Conservation (phyloP, 2,329 filamentous ascomycete genomes). For the Fusarium piperis region DNA sequence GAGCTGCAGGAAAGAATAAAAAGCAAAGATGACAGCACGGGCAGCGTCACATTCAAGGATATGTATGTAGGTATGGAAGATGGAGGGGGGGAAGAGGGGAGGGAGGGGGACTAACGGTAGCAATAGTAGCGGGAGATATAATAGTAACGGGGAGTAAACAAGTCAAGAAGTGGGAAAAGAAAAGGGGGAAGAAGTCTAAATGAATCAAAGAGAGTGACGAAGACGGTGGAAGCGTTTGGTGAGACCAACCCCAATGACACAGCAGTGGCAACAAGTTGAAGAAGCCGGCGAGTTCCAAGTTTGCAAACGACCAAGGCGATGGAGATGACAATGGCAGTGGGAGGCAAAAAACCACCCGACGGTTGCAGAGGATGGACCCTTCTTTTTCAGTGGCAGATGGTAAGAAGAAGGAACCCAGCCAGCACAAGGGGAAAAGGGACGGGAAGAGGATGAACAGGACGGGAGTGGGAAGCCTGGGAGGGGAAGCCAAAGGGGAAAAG, state of each 20-base stretch:
- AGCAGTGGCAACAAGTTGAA: conserved; percentile 21
- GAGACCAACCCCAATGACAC: conserved; percentile 19
- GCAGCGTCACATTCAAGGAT: conserved; percentile 27
- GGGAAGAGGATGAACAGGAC: conserved; percentile 20
- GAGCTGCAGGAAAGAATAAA: conserved; percentile 9
- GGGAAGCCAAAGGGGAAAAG: neutral
- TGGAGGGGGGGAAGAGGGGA: neutral
- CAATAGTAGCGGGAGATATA: neutral
- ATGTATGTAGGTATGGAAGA: neutral
- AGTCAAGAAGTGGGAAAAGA: conserved; percentile 3
- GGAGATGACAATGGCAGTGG: conserved; percentile 1
- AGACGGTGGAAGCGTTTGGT: conserved; percentile 22
- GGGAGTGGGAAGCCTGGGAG: neutral
- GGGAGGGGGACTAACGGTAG: neutral
- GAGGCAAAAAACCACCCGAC: conserved; percentile 25
- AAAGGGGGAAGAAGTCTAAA: conserved; percentile 12
- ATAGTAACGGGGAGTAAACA: neutral
- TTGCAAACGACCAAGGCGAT: conserved; percentile 28
- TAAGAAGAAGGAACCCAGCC: conserved; percentile 32
- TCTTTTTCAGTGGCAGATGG: conserved; percentile 20
- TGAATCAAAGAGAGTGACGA: conserved; percentile 21
- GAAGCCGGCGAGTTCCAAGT: conserved; percentile 17
- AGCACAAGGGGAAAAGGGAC: conserved; percentile 7
- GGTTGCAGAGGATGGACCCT: conserved; percentile 27
- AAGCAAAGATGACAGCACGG: conserved; percentile 10